phyloP scores from a whole-genome alignment of 169 alveolate genomes.

The Cryptosporidium canis region DNA sequence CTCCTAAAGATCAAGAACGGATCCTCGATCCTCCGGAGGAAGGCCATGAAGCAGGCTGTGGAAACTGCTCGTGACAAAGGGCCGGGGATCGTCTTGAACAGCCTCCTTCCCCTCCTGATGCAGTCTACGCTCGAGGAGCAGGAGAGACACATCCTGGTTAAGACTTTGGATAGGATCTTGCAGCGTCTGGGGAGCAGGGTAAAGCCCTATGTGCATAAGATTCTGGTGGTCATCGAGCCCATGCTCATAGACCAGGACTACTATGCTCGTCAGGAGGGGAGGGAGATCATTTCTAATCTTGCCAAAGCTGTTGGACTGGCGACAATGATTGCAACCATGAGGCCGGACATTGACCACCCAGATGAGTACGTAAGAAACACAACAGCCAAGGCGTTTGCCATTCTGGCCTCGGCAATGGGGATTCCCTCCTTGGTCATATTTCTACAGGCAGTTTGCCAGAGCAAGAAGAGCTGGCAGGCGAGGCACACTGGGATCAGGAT shows the following conservation, averaged over 20 bases:
- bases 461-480: slow-evolving; percentile 98
- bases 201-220: slow-evolving; percentile 98
- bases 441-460: slow-evolving; percentile 97
- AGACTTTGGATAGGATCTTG: slow-evolving; percentile 92
- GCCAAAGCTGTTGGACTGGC: slow-evolving; percentile 98
- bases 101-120: slow-evolving; percentile 98
- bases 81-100: slow-evolving; percentile 95
- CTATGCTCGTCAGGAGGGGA: slow-evolving; percentile 99
- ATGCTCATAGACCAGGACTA: slow-evolving; percentile 98
- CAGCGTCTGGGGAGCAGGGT: slow-evolving; percentile 96
- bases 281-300: slow-evolving; percentile 96
- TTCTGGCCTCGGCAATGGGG: slow-evolving; percentile 99
- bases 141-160: slow-evolving; percentile 98
- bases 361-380: slow-evolving; percentile 98
- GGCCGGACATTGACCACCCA: slow-evolving; percentile 99
- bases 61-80: slow-evolving; percentile 98
- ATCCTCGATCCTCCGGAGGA: slow-evolving; percentile 95
- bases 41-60: slow-evolving; percentile 94
- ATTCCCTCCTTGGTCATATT: slow-evolving; percentile 96
- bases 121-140: slow-evolving; percentile 95
- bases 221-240: slow-evolving; percentile 98
- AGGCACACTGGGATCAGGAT: slow-evolving; percentile 99
- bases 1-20: slow-evolving; percentile 98
- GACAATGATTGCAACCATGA: slow-evolving; percentile 99
- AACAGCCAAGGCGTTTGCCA: slow-evolving; percentile 99